phyloP scores from a whole-genome alignment of 1,284 basidiomycete species.

The Dichomitus squalens region DNA sequence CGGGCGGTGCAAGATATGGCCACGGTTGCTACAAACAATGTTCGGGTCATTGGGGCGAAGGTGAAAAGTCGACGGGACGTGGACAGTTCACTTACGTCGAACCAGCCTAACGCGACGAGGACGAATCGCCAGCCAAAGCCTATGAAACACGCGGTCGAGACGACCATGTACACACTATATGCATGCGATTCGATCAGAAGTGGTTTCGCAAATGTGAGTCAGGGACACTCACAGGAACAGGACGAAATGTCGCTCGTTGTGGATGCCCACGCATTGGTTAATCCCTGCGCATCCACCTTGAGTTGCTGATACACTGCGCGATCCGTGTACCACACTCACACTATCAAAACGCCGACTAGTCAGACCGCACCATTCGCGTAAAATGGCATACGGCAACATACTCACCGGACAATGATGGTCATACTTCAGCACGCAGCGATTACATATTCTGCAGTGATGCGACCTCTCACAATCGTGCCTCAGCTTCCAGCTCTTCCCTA shows the following conservation, averaged over 20 bases:
- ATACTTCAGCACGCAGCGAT: constrained; percentile 90
- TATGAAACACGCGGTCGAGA: constrained; percentile 61
- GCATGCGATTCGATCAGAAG: no score
- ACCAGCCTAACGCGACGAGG: constrained; percentile 57
- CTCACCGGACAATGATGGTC: constrained; percentile 93
- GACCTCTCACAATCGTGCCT: constrained; percentile 61
- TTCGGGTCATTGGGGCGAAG: neutral
- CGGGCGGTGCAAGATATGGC: constrained; percentile 66
- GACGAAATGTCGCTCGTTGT: constrained; percentile 96
- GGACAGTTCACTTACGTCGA: constrained; percentile 24
- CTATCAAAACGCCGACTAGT: constrained; percentile 31
- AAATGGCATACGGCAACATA: constrained; percentile 17
- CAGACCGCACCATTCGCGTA: neutral
- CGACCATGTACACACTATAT: constrained; percentile 70
- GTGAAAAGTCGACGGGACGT: neutral
- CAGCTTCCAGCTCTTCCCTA: constrained; percentile 18
- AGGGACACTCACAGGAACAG: constrained; percentile 78
- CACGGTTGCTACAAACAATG: constrained; percentile 48
- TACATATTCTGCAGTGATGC: constrained; percentile 95
- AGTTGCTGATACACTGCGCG: neutral
- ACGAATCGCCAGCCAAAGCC: constrained; percentile 61
- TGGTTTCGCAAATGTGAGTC: no score
- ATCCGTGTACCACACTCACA: constrained; percentile 39
- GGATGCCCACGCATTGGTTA: constrained; percentile 93
- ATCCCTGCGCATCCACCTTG: constrained; percentile 67